Base-by-base conservation (phyloP, 495 filamentous ascomycete species). In the Penicillium ucsense region DNA sequence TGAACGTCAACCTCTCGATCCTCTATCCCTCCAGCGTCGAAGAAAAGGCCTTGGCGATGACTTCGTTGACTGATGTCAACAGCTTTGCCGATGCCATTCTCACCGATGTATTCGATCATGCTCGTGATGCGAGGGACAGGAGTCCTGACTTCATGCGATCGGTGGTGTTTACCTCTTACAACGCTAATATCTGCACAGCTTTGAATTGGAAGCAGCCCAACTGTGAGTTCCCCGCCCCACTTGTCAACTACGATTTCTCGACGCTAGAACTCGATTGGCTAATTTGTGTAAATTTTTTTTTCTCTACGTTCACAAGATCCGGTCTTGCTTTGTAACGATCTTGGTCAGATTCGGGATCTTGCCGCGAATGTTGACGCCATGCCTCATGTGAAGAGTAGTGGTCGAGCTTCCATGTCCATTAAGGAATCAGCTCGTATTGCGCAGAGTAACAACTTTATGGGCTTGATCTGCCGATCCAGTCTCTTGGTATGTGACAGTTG, bases 141-240 rank as follows among this genome's bases (percentile, higher is more conserved):
- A 74, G 75, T 30, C 80, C 82, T 2, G 79, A 83, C 52, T 77
- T 79, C 20, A 84, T 89, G 60, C 74, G 89, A 12, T 89, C 84
- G 6, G 82, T 98, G 37, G 87, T 97, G 27, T 95, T 97, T 62
- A 90, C 86, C 49, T 89, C 86, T 5, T 94, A 88, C 52, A 95
- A 95, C 60, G 71, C 84, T 8, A 85, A 83, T 54, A 79, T 97
- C 31, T 98, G 92, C 64, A 89, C 86, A 34, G 88, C 90, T 4
- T 58, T 98, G 44, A 97, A 97, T 62, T 98, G 94, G 94, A 98
- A 98, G 65, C 92, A 98, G 62, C 92, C 92, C 8, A 98, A 97
- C 54, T 98, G 84, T 88, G 65, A 70, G 80, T 65, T 29, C 37
- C 7, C 9, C 6, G 20, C 36, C 6, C 31, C 20, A 41, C n/a